Base-by-base conservation (phyloP, 768 basidiomycete species). In the Lactifluus echinatus region DNA sequence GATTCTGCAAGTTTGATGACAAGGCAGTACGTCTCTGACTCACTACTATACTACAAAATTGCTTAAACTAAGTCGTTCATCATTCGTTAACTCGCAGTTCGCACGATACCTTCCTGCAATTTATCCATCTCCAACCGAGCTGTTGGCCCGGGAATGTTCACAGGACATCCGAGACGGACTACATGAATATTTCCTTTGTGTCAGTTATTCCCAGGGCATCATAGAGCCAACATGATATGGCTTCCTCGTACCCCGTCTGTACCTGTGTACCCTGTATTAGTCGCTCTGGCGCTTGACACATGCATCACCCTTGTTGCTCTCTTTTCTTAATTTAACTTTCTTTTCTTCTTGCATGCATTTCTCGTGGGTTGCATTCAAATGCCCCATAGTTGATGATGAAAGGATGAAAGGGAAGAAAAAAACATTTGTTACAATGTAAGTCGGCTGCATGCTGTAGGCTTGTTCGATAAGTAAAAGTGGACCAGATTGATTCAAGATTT, bases 1-100 rank as follows among this genome's bases (percentile, higher is more conserved):
- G 96, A 7, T 93, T 92, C 67, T 84, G 84, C 68, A 79, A 80
- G 21, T 90, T 97, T 62, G 93, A 97, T 66, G 86, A 92, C 63
- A 92, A 87, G 67, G 85, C 89, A 34, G 95, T 97, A 66, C 72
- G 94, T 36, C 39, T 49, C 17, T n/a, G 34, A 11, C 19, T 26
- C n/a, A 42, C 44, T 29, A 31, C n/a, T n/a, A 14, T 21, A 4
- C n/a, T 47, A 43, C 19, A 4, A 21, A 49, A 45, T 29, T 21
- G 4, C 53, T n/a, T n/a, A n/a, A n/a, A n/a, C 19, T 21, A 5
- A 5, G n/a, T 14, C 39, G 45, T 19, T 34, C 7, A 10, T 8
- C 10, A 26, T 17, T 17, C 12, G 44, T 21, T 60, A n/a, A 11
- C 52, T 48, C 19, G 39, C 68, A 98, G 95, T 97, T 99, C 70